Percentiles rank a stretch among this genome's conserved stretches.
Conservation (phyloP, 2,329 filamentous ascomycete species). For the Chaetomiaceae sp. region DNA sequence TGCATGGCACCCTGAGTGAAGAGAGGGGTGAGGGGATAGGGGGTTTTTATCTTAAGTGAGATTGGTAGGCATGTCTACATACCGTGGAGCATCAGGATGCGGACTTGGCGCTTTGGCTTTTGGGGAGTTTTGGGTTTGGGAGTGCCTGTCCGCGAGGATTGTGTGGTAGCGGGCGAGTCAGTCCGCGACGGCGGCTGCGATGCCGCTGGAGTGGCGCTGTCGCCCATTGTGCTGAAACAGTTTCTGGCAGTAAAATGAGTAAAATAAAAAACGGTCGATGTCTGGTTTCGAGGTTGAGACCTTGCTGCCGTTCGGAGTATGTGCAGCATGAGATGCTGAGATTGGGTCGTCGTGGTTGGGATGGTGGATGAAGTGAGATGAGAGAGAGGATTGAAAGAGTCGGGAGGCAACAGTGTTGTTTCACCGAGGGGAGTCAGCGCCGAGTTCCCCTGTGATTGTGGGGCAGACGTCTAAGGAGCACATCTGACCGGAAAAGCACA, state of each 20-base stretch:
- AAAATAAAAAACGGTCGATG: background rate
- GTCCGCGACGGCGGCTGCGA: slow-evolving; percentile 6
- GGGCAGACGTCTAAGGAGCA: too few relatives aligned
- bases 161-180: background rate
- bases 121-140: background rate
- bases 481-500: too few relatives aligned
- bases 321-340: background rate
- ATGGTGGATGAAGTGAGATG: background rate
- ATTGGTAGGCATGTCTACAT: too few relatives aligned
- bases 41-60: slow-evolving; percentile 2
- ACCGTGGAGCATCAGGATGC: slow-evolving; percentile 76
- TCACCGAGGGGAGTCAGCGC: too few relatives aligned
- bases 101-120: slow-evolving; percentile 45
- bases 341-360: background rate
- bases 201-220: slow-evolving; percentile 22
- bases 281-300: background rate
- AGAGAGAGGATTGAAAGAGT: background rate
- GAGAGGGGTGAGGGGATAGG: slow-evolving; percentile 4
- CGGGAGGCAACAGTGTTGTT: background rate
- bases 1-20: too few relatives aligned
- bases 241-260: background rate
- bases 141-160: background rate
- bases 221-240: slow-evolving; percentile 15
- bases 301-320: background rate
- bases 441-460: too few relatives aligned